Conservation (phyloP, 148 eudicot species). For the Cornus kousa region DNA sequence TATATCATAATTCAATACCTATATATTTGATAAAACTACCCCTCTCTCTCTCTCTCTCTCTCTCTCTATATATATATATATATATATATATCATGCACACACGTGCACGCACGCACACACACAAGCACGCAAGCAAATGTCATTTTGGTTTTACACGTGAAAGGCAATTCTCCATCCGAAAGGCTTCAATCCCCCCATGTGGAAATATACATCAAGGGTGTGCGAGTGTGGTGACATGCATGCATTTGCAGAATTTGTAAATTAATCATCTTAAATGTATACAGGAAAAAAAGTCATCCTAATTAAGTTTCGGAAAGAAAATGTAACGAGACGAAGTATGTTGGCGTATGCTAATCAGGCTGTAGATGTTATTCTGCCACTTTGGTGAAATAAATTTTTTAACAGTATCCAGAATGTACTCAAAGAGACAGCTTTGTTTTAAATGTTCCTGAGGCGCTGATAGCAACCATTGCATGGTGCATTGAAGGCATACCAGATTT, state of each 20-base stretch:
- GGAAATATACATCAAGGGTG: background rate
- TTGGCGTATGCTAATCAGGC: background rate
- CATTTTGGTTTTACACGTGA: too few species aligned
- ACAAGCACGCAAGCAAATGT: too few species aligned
- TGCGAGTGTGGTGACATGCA: background rate
- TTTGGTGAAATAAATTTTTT: background rate
- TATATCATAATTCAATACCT: too few species aligned
- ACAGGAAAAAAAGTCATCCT: background rate
- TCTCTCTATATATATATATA: too few species aligned
- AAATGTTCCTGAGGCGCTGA: background rate
- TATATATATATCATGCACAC: too few species aligned
- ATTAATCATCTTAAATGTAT: background rate
- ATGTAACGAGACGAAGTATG: background rate
- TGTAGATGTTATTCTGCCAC: background rate
- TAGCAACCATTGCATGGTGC: constrained; percentile 6
- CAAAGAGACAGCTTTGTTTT: background rate
- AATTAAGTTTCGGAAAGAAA: background rate
- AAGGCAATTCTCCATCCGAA: background rate
- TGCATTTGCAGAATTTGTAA: constrained; percentile 1
- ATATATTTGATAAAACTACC: too few species aligned
- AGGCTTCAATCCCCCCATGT: background rate
- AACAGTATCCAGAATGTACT: background rate
- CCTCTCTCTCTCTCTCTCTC: too few species aligned
- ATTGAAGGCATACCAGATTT: constrained; percentile 17
- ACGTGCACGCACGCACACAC: too few species aligned